A percentile compares a stretch with the other conserved stretches of the same genome.
phyloP scores from a whole-genome alignment of 495 filamentous ascomycete genomes.

The Alectoria sarmentosa region DNA sequence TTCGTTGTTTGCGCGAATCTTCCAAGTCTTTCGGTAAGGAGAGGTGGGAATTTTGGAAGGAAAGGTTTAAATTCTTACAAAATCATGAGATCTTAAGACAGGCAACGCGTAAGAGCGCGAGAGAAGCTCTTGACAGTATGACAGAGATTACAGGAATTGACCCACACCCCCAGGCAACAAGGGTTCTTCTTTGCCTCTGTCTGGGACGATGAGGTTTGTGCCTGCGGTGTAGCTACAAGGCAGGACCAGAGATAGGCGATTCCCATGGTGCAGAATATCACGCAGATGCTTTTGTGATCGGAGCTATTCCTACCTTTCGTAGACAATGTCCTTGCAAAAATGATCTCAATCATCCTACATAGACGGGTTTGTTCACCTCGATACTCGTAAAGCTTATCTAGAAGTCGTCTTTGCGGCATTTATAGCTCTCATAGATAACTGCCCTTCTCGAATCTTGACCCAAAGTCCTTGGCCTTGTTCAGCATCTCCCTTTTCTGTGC shows the following conservation, averaged over 20 bases:
- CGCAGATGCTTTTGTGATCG: neutral
- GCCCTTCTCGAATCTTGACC: constrained; percentile 71
- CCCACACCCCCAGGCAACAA: neutral
- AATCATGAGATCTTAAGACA: neutral
- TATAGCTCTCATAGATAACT: constrained; percentile 50
- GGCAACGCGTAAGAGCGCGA: neutral
- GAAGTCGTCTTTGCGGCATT: neutral
- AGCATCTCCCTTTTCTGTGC: constrained; percentile 73
- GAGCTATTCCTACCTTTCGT: neutral
- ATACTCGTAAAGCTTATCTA: neutral
- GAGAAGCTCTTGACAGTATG: neutral
- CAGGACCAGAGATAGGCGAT: neutral
- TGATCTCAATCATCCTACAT: neutral
- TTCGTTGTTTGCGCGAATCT: neutral
- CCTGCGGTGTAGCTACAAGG: neutral
- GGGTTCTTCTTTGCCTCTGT: neutral
- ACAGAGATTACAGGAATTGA: neutral
- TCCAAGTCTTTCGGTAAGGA: neutral
- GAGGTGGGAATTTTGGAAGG: neutral
- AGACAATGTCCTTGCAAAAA: neutral
- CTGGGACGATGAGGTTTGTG: neutral
- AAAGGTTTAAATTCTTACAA: neutral
- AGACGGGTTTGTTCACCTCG: neutral
- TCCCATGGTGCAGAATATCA: neutral
- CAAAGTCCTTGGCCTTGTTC: constrained; percentile 74